A percentile compares a stretch with the other conserved stretches of the same genome.
Evolutionary conservation across 805 yeast species (phyloP).

Genomic region (Lipomyces spencermartinsiae): DNA sequence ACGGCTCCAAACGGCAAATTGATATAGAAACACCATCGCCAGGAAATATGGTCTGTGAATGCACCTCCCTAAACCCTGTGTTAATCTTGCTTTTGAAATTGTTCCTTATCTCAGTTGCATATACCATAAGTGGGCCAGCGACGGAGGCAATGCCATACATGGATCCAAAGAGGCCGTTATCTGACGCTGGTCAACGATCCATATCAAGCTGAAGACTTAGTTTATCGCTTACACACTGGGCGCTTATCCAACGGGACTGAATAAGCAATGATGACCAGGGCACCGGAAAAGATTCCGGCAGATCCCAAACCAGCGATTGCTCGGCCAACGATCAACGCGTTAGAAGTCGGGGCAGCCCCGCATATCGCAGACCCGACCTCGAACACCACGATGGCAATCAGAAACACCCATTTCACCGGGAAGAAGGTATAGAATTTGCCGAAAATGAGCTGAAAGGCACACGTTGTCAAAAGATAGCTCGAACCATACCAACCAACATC

Average conservation of each 20-base stretch:
- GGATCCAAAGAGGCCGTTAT: constrained; percentile 40
- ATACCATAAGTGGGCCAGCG: constrained; percentile 62
- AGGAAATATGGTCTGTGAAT: constrained; percentile 51
- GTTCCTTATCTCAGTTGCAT: no score
- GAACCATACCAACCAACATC: constrained; percentile 25
- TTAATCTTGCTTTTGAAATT: no score
- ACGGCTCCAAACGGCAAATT: constrained; percentile 50
- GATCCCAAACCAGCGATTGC: constrained; percentile 75
- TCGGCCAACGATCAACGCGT: constrained; percentile 70
- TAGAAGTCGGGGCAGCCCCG: constrained; percentile 48
- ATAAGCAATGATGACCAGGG: constrained; percentile 62
- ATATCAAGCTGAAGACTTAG: background rate
- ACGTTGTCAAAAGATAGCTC: constrained; percentile 15
- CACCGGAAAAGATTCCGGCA: constrained; percentile 66
- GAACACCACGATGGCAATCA: constrained; percentile 46
- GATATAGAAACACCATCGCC: constrained; percentile 62
- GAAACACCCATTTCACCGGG: constrained; percentile 19
- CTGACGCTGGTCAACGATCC: background rate
- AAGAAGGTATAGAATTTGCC: constrained; percentile 17
- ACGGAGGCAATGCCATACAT: constrained; percentile 50
- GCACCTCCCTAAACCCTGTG: no score
- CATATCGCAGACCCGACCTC: constrained; percentile 46
- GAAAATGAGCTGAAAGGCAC: constrained; percentile 19
- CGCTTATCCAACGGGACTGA: constrained; percentile 52
- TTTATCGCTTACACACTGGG: constrained; percentile 32